Evolutionary conservation across 2,329 filamentous ascomycete species (phyloP).

Genomic region (Nemania bipapillata): DNA sequence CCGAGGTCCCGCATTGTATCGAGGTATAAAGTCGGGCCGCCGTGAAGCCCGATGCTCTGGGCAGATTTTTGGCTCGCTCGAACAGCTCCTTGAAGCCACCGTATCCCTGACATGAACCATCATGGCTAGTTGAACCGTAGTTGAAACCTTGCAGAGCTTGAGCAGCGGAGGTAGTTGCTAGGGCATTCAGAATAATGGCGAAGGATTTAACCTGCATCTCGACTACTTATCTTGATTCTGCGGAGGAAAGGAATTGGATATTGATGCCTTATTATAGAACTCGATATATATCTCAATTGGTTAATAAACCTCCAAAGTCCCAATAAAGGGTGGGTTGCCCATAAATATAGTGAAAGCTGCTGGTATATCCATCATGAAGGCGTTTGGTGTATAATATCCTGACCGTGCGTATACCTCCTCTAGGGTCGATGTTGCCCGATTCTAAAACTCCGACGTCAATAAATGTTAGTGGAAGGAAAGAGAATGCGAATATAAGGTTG

Average conservation of each 20-base stretch:
- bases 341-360: too few species aligned
- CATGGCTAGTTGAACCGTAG: slow-evolving; percentile 57
- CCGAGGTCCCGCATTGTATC: slow-evolving; percentile 49
- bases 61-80: slow-evolving; percentile 57
- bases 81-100: slow-evolving; percentile 58
- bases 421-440: background rate
- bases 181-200: slow-evolving; percentile 33
- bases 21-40: slow-evolving; percentile 59
- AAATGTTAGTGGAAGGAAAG: slow-evolving; percentile 1
- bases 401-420: background rate
- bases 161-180: slow-evolving; percentile 35
- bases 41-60: slow-evolving; percentile 55
- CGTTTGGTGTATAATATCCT: too few species aligned
- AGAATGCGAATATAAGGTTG: background rate
- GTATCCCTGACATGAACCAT: slow-evolving; percentile 56
- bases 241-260: background rate
- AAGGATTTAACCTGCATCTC: slow-evolving; percentile 41
- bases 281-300: too few species aligned
- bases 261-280: background rate
- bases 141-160: slow-evolving; percentile 56
- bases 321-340: background rate
- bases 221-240: background rate
- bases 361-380: too few species aligned
- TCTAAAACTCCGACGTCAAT: background rate
- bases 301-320: background rate